Evolutionary conservation across 192 early-diverging fungal species (phyloP).

Genomic region (Geranomyces michiganensis): DNA sequence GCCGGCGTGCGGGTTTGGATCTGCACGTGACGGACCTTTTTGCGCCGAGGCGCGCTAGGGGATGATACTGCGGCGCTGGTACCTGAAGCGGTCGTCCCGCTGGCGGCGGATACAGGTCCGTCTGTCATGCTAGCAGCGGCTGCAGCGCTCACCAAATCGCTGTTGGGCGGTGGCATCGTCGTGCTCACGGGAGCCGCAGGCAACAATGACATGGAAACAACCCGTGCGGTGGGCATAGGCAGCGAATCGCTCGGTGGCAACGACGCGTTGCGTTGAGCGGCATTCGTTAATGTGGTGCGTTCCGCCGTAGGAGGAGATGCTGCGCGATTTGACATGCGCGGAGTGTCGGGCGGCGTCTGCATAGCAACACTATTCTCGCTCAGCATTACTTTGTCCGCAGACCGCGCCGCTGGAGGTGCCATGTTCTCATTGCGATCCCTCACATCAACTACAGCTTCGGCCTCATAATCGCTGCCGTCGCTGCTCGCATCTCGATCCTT

Average conservation of each 20-base stretch:
- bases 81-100: background rate
- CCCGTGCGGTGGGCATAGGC: background rate
- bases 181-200: background rate
- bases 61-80: constrained; percentile 10
- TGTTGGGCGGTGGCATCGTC: background rate
- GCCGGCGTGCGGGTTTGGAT: constrained; percentile 48
- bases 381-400: no score
- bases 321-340: background rate
- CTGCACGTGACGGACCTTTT: constrained; percentile 52
- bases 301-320: background rate
- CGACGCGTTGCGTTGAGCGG: background rate
- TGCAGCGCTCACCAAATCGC: background rate
- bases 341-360: constrained; percentile 1
- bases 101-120: background rate
- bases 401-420: no score
- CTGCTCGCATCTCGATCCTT: background rate
- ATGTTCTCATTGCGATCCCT: no score
- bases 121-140: background rate
- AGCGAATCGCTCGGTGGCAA: background rate
- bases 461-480: background rate
- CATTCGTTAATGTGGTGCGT: background rate
- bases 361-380: background rate
- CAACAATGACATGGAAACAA: background rate
- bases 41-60: constrained; percentile 24
- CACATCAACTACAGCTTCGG: background rate